Evolutionary conservation across 805 yeast species (phyloP), one percentile per base, ranked within the genome.

Genomic region (Candida taoyuanica): DNA sequence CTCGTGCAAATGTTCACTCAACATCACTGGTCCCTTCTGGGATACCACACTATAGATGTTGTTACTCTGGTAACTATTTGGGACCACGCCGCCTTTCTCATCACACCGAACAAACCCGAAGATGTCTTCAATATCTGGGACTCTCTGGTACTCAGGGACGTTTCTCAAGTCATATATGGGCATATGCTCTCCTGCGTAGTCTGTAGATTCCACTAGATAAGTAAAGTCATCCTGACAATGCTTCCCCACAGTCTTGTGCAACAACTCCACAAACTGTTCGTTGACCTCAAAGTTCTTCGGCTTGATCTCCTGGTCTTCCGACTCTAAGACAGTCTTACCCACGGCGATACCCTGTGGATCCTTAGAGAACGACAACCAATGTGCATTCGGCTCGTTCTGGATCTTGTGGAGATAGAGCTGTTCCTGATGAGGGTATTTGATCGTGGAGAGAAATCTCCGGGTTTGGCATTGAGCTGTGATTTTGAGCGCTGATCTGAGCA

Each of bases 121-220:
- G 2, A 78, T 76, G 48, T 81, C 83, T 44, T 81, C 85, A 7
- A 81, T 72, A 16, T 79, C 83, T 1, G 91, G 86, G 12, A 71
- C 73, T 47, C 93, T 67, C 24, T 81, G 81, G 43, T 72, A 75
- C 17, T 71, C 63, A 1, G 91, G 87, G 1, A 76, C 69, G 33
- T 70, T 74, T 42, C 93, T 67, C 44, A 80, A 67, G 55, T 85
- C 95, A 48, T 74, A 81, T 31, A 85, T 73, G 7, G 88, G 86
- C 81, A 82, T 74, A 56, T 62, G 78, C 0, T 71, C 62, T 16
- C 64, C 64, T 12, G 73, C 73, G 46, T 72, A 73, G 26, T 68
- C 67, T 4, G 74, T 66, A 1, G 83, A 76, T 42, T 78, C 85
- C 53, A 77, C 56, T 19, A 69, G 65, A 50, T 71, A 79, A 1